Evolutionary conservation across 306 rosid species (phyloP), one percentile per base, ranked within the genome.

Genomic region (Urtica urens): DNA sequence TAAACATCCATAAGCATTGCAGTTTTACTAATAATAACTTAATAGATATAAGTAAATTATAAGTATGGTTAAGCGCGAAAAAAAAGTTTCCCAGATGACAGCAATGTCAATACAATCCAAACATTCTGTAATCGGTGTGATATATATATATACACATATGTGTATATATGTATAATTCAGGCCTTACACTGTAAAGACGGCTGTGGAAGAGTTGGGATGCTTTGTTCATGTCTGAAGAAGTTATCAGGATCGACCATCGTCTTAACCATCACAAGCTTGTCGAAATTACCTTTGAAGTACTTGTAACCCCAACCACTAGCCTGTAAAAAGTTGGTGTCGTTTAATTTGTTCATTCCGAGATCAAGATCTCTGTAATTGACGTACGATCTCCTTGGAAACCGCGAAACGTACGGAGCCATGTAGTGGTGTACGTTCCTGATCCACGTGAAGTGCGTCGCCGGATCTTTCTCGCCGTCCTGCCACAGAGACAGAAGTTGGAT

Each of bases 221-320:
- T 78, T 59, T 82, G 87, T 38, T 82, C 93, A 55, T 82, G 74
- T 49, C 81, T 73, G 49, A 82, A 82, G 66, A 82, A 78, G 41
- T 82, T 78, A 12, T 60, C 79, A 5, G 93, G 93, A 55, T 82
- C 93, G 43, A 78, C 80, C 47, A 42, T 59, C 9, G 77, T 72
- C 73, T 82, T 82, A 11, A 78, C 67, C 49, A 59, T 67, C 53
- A 72, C 78, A 69, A 78, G 53, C 55, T 70, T 70, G 37, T 50
- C 46, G 50, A 82, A 82, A 40, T 82, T 82, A 23, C 70, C 72
- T 66, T 75, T 82, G 60, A 75, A 82, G 62, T 82, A 82, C 81
- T 52, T 75, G 13, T 22, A 48, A 2, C 93, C 93, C 93, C 93
- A 82, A 21, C 19, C 27, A 2, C 39, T 33, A 5, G 57, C 57